A percentile compares a stretch with the other conserved stretches of the same genome.
These are phyloP conservation scores for Fraxinus latifolia DNA, from an alignment of 305 asterid species.

Conservation along the genomic window DNA sequence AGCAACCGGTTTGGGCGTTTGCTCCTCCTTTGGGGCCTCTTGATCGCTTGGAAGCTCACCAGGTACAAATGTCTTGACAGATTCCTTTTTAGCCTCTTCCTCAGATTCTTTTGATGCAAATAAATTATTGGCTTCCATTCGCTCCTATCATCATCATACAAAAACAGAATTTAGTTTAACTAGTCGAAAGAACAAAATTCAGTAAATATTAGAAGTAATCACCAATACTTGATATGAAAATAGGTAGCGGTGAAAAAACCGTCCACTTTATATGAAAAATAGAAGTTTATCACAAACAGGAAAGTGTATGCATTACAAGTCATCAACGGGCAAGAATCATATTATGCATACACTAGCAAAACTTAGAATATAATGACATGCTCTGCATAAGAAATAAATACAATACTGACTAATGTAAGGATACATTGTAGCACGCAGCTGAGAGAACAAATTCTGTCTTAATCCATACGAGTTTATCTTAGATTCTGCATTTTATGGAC, in stretches of 20 bases:
- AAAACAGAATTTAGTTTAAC: slow-evolving; percentile 12
- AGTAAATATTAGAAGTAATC: neutral
- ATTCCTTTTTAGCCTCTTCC: slow-evolving; percentile 78
- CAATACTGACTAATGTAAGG: too few relatives aligned
- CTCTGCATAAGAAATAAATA: neutral
- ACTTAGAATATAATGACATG: neutral
- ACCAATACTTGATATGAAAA: neutral
- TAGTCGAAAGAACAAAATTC: neutral
- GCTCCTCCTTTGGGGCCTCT: slow-evolving; percentile 64
- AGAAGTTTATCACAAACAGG: slow-evolving; percentile 1
- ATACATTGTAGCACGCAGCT: too few relatives aligned
- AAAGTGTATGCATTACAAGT: neutral
- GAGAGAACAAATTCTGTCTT: too few relatives aligned
- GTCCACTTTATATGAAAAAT: neutral
- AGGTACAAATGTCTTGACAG: slow-evolving; percentile 74
- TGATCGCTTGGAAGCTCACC: slow-evolving; percentile 56
- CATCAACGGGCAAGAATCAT: neutral
- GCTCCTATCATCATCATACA: slow-evolving; percentile 54
- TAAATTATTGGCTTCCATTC: slow-evolving; percentile 69
- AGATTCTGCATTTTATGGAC: neutral
- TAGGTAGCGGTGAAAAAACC: slow-evolving; percentile 1
- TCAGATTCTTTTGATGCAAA: slow-evolving; percentile 90
- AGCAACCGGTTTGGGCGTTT: slow-evolving; percentile 62
- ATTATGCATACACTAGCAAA: neutral
- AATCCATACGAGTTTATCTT: neutral